A percentile compares a stretch with the other conserved stretches of the same genome.
Evolutionary conservation across 768 basidiomycete genomes (phyloP).

Genomic region (Chiua virens): DNA sequence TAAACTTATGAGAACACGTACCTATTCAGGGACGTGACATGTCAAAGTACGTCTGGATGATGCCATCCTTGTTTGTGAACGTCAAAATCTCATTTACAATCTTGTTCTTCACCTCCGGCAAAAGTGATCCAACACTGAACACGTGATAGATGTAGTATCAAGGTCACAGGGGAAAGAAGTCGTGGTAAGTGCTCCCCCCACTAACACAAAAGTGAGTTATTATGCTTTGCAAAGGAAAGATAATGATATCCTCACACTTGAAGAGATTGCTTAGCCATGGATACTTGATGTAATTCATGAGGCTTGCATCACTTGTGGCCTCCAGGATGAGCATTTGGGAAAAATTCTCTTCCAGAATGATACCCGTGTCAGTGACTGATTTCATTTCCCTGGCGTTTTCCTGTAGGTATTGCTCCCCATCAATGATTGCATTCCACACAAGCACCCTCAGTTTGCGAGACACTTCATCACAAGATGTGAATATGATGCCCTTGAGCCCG

Average conservation of each 20-base stretch:
- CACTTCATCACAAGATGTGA: slow-evolving; percentile 16
- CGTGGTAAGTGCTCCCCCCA: slow-evolving; percentile 6
- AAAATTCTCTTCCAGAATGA: slow-evolving; percentile 20
- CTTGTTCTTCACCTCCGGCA: slow-evolving; percentile 14
- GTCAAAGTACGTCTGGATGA: slow-evolving; percentile 22
- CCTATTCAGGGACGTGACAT: slow-evolving; percentile 20
- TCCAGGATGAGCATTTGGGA: slow-evolving; percentile 22
- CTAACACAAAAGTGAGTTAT: slow-evolving; percentile 5
- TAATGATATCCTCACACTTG: slow-evolving; percentile 7
- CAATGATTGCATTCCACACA: slow-evolving; percentile 14
- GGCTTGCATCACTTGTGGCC: slow-evolving; percentile 13
- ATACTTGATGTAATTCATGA: slow-evolving; percentile 18
- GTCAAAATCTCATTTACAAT: slow-evolving; percentile 22
- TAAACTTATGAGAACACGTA: background rate
- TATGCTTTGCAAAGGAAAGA: background rate
- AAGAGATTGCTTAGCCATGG: slow-evolving; percentile 22
- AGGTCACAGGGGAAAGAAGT: slow-evolving; percentile 15
- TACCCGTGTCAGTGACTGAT: slow-evolving; percentile 12
- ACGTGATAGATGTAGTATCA: slow-evolving; percentile 21
- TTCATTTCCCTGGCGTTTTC: slow-evolving; percentile 16
- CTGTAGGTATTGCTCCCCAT: slow-evolving; percentile 14
- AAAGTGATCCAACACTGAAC: slow-evolving; percentile 14
- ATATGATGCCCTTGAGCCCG: slow-evolving; percentile 20
- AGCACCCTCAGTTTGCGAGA: slow-evolving; percentile 12
- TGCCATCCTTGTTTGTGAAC: slow-evolving; percentile 18